These are phyloP conservation scores for Bruguiera sexangula DNA, from an alignment of 345 rosid genomes.

Conservation along the genomic window DNA sequence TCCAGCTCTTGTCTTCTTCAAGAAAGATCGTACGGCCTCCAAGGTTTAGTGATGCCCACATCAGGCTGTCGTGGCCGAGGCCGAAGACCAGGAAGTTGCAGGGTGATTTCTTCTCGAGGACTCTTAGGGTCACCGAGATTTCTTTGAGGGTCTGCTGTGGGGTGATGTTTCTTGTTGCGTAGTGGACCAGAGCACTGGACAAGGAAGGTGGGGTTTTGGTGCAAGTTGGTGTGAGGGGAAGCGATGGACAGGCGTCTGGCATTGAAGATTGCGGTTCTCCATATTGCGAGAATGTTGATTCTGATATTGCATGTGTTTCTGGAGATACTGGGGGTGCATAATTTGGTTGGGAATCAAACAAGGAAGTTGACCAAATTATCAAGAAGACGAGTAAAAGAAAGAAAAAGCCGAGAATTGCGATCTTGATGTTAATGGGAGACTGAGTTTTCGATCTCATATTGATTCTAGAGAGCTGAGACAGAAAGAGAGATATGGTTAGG, in stretches of 20 bases:
- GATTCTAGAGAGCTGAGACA: not conserved
- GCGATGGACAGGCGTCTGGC: slow-evolving; percentile 21
- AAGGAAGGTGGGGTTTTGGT: slow-evolving; percentile 60
- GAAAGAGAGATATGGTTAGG: not conserved
- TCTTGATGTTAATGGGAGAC: slow-evolving; percentile 34
- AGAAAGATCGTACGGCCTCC: slow-evolving; percentile 87
- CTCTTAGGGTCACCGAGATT: slow-evolving; percentile 62
- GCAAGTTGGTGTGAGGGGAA: slow-evolving; percentile 30
- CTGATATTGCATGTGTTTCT: slow-evolving; percentile 31
- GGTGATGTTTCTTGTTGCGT: slow-evolving; percentile 65
- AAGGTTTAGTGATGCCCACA: slow-evolving; percentile 80
- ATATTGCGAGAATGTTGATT: slow-evolving; percentile 23
- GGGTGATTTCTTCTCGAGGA: slow-evolving; percentile 65
- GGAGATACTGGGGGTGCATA: not conserved
- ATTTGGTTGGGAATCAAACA: slow-evolving; percentile 30
- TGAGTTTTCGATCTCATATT: slow-evolving; percentile 34
- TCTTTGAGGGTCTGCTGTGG: slow-evolving; percentile 86
- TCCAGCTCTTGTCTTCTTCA: slow-evolving; percentile 83
- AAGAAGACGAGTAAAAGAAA: slow-evolving; percentile 43
- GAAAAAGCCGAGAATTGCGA: slow-evolving; percentile 28
- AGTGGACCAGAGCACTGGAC: slow-evolving; percentile 69
- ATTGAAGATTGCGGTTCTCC: slow-evolving; percentile 7
- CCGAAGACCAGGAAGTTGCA: slow-evolving; percentile 89
- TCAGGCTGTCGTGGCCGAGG: slow-evolving; percentile 81
- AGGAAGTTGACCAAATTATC: slow-evolving; percentile 39